A percentile compares a stretch with the other conserved stretches of the same genome.
Evolutionary conservation across 345 rosid genomes (phyloP).

Genomic region (Populus tremula): DNA sequence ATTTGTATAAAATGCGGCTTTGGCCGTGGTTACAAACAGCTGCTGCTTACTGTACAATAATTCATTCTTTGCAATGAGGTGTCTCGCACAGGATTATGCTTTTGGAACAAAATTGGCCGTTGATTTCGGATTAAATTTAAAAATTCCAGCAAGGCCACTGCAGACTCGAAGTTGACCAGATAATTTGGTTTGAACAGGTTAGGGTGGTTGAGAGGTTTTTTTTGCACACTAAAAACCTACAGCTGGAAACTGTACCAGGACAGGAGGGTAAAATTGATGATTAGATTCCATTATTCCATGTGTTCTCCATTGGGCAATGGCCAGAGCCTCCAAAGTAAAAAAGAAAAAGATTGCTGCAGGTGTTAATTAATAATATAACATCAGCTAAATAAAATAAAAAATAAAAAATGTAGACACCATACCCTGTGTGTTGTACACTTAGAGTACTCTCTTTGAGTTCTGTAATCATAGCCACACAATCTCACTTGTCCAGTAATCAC

Average conservation of each 20-base stretch:
- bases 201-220: constrained; percentile 10
- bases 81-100: not conserved
- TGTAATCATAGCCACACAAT: constrained; percentile 19
- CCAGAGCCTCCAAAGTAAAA: constrained; percentile 20
- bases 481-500: not conserved
- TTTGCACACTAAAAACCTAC: constrained; percentile 15
- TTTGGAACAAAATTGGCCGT: constrained; percentile 15
- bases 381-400: not conserved
- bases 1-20: too few species aligned
- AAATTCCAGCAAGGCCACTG: constrained; percentile 34
- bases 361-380: constrained; percentile 1
- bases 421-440: not conserved
- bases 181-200: constrained; percentile 29
- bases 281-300: constrained; percentile 60
- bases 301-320: constrained; percentile 16
- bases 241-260: constrained; percentile 52
- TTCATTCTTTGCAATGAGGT: not conserved
- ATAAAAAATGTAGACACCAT: not conserved
- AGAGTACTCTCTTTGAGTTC: constrained; percentile 10
- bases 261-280: constrained; percentile 43
- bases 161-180: constrained; percentile 32
- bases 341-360: constrained; percentile 33
- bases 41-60: not conserved
- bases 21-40: too few species aligned
- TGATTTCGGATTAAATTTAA: constrained; percentile 24